Base-by-base conservation (phyloP, 2,329 filamentous ascomycete genomes). In the Colletotrichum lupini region DNA sequence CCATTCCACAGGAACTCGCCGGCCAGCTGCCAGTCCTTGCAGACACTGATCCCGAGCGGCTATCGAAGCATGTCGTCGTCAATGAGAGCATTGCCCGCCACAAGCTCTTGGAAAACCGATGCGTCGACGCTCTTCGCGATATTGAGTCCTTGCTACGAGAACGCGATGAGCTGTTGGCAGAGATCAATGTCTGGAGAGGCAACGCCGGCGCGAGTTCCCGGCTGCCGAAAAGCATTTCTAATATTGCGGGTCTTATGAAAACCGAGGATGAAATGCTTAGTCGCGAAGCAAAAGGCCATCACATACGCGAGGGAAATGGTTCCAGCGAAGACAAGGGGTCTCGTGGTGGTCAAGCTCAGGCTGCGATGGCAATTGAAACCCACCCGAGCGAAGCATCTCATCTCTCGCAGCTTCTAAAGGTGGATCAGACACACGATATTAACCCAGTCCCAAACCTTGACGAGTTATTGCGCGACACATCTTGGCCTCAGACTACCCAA, bases 51-150 rank as follows among this genome's bases (percentile, higher is more conserved):
- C 77, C 81, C 22, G 79, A 78, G 46, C 80, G 82, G 16, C 79
- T 84, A 1, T 84, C 82, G 2, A 84, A 85, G 66, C 82, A 84
- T 53, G 78, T 83, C 22, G 82, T 85, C 19, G 74, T 84, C 16
- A 79, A 82, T 26, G 80, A 83, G 72, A 80, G 80, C 67, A 83
- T 83, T 66, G 63, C 79, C 4, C 78, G 79, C 19, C 78, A 80
- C 68, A 75, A 75, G 42, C 62, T 76, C 11, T 76, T 80, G 52
- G 79, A 80, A 14, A 62, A 30, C 1, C 67, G 67, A 3, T 76
- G 76, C 5, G 42, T 73, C 3, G 76, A 76, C 11, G 72, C 77
- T 1, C 62, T 80, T 2, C 42, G 68, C 1, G 61, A 72, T 26
- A 74, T 81, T 2, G 64, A 72, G 4, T 57, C 63, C 0, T 42